Evolutionary conservation across 495 filamentous ascomycete genomes (phyloP).

Genomic region (Mycothermus thermophilus): DNA sequence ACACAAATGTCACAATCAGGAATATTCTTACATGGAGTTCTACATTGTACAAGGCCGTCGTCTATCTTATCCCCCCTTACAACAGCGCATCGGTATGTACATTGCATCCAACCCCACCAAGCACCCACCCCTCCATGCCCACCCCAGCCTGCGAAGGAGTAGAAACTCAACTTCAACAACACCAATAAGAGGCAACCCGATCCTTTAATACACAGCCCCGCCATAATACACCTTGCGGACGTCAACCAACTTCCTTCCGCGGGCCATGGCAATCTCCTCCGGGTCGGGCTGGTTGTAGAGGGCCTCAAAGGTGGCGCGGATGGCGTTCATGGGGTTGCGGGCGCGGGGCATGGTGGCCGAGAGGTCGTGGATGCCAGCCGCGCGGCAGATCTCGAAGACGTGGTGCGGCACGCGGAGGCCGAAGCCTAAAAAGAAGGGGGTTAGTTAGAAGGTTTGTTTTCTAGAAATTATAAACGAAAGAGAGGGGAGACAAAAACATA

Average conservation of each 20-base stretch:
- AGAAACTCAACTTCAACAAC: too few species aligned
- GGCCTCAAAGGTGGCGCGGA: conserved; percentile 78
- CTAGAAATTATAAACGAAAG: not conserved
- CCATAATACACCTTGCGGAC: conserved; percentile 95
- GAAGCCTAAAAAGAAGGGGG: conserved; percentile 34
- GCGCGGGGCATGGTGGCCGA: conserved; percentile 63
- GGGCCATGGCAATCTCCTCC: conserved; percentile 70
- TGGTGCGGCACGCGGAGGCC: conserved; percentile 79
- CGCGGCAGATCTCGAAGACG: conserved; percentile 83
- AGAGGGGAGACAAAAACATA: conserved; percentile 29
- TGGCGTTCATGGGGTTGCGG: conserved; percentile 89
- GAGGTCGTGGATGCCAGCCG: conserved; percentile 72
- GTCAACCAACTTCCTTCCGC: conserved; percentile 91
- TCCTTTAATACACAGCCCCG: conserved; percentile 46
- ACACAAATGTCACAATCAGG: too few species aligned
- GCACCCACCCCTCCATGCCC: too few species aligned
- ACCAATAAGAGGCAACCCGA: too few species aligned
- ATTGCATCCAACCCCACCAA: too few species aligned
- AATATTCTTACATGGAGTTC: too few species aligned
- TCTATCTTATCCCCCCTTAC: too few species aligned
- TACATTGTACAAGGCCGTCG: too few species aligned
- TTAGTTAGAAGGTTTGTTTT: conserved; percentile 6
- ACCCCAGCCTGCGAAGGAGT: too few species aligned
- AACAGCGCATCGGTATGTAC: too few species aligned
- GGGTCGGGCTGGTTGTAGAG: conserved; percentile 71